phyloP scores from a whole-genome alignment of 2,329 filamentous ascomycete genomes.

The Hypoxylon sp. region DNA sequence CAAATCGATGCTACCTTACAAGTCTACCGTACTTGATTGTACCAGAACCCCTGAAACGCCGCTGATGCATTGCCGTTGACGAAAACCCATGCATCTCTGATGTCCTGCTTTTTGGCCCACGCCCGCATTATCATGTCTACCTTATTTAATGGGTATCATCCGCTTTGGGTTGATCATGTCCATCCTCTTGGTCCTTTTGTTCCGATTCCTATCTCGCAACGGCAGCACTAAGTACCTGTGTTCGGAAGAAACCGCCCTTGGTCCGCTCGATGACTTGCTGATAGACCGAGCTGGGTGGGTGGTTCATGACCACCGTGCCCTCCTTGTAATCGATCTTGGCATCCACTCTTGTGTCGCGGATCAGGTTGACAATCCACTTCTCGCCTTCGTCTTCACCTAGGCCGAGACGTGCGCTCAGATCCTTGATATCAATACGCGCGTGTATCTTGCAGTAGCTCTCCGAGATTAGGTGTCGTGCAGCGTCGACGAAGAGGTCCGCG shows the following conservation, averaged over 20 bases:
- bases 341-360: slow-evolving; percentile 95
- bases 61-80: slow-evolving; percentile 52
- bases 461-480: slow-evolving; percentile 95
- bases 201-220: slow-evolving; percentile 64
- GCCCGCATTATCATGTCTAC: slow-evolving; percentile 38
- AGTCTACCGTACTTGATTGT: slow-evolving; percentile 49
- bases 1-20: slow-evolving; percentile 52
- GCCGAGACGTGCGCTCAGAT: slow-evolving; percentile 91
- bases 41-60: slow-evolving; percentile 52
- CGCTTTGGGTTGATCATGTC: neutral
- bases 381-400: slow-evolving; percentile 95
- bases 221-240: slow-evolving; percentile 87
- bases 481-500: slow-evolving; percentile 91
- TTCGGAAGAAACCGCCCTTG: slow-evolving; percentile 98
- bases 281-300: slow-evolving; percentile 97
- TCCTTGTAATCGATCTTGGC: slow-evolving; percentile 99
- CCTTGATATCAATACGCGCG: slow-evolving; percentile 97
- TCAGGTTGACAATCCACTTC: slow-evolving; percentile 99
- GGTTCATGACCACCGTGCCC: slow-evolving; percentile 99
- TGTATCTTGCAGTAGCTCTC: slow-evolving; percentile 99
- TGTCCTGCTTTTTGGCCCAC: slow-evolving; percentile 29
- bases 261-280: slow-evolving; percentile 99
- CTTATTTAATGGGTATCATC: slow-evolving; percentile 44
- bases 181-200: neutral
- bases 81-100: slow-evolving; percentile 37